These are phyloP conservation scores for Gossypium laxum DNA, from an alignment of 441 rosid genomes.

Conservation along the genomic window DNA sequence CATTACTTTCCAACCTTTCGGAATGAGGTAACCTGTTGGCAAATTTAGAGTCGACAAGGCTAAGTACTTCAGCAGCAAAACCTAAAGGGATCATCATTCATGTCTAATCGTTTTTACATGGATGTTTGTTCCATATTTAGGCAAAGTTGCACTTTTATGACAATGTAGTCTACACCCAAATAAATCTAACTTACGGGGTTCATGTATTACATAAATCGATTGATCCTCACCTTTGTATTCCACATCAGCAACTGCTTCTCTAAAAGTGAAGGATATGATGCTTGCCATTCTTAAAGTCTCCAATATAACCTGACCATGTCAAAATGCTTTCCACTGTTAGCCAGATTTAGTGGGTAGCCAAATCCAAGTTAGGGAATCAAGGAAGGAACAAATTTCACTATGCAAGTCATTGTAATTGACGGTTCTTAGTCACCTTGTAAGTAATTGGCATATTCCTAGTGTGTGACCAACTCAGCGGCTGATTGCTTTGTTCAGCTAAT, in stretches of 20 bases:
- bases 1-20: slow-evolving; percentile 79
- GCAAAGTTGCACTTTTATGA: neutral
- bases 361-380: neutral
- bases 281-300: slow-evolving; percentile 69
- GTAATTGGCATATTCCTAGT: slow-evolving; percentile 50
- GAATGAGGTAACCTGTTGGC: slow-evolving; percentile 53
- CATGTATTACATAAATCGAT: neutral
- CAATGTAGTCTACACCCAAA: neutral
- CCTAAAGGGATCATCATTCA: neutral
- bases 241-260: slow-evolving; percentile 67
- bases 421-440: slow-evolving; percentile 28
- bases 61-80: neutral
- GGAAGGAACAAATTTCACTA: neutral
- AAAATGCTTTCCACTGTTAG: neutral
- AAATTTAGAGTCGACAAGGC: slow-evolving; percentile 10
- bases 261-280: slow-evolving; percentile 60
- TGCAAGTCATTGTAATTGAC: neutral
- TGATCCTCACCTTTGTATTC: slow-evolving; percentile 48
- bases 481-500: slow-evolving; percentile 25
- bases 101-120: neutral
- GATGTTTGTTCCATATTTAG: neutral
- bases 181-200: neutral
- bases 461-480: slow-evolving; percentile 42
- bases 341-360: neutral
- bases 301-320: slow-evolving; percentile 34